These are phyloP conservation scores for Astrephomene gubernaculifera DNA, from an alignment of 139 green algal genomes.

Conservation along the genomic window DNA sequence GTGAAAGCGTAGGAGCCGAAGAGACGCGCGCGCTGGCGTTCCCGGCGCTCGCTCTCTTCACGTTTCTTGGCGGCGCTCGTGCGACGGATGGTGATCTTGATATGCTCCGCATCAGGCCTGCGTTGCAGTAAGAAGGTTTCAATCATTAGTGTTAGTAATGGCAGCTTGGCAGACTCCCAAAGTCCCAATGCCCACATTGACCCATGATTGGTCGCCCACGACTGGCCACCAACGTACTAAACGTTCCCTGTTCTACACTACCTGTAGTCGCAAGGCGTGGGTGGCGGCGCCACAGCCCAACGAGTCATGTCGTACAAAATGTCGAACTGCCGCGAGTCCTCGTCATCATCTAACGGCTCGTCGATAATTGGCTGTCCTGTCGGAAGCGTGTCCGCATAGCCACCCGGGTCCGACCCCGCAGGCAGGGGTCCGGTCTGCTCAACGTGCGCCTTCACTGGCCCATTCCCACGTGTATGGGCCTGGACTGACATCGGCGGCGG, in stretches of 20 bases:
- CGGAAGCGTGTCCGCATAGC: not conserved
- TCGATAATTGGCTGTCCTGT: not conserved
- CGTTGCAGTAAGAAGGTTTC: not conserved
- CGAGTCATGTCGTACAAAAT: slow-evolving; percentile 43
- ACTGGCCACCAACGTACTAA: not conserved
- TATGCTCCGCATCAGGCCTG: slow-evolving; percentile 1
- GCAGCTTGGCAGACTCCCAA: not conserved
- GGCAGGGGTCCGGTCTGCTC: not conserved
- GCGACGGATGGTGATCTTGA: slow-evolving; percentile 27
- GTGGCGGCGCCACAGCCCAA: not conserved
- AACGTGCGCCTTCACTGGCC: not conserved
- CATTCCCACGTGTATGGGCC: not conserved
- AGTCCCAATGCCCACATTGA: not conserved
- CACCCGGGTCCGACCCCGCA: too few relatives aligned
- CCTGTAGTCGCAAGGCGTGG: slow-evolving; percentile 23
- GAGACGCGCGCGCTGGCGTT: not conserved
- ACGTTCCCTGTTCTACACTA: not conserved
- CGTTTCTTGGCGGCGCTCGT: slow-evolving; percentile 26
- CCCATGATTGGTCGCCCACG: not conserved
- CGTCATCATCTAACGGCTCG: not conserved
- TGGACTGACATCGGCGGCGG: not conserved
- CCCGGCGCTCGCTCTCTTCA: not conserved
- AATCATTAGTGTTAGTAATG: not conserved
- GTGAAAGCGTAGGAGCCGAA: not conserved
- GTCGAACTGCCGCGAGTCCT: slow-evolving; percentile 7